These are phyloP conservation scores for Eucalyptus polyanthemos DNA, from an alignment of 345 rosid genomes.

Conservation along the genomic window DNA sequence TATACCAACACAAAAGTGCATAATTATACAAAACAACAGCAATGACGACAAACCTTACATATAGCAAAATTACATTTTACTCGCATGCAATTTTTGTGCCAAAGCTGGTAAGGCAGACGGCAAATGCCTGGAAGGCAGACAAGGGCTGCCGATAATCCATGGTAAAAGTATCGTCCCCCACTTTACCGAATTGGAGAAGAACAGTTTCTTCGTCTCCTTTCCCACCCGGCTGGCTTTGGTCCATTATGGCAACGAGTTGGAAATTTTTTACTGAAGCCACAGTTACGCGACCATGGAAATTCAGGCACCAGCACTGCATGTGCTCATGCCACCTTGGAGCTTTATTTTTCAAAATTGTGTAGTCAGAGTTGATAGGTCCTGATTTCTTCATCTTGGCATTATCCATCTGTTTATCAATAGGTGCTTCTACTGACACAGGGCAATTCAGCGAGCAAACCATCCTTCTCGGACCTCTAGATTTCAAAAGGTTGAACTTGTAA, in stretches of 20 bases:
- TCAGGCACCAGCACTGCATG: conserved; percentile 94
- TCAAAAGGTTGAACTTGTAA: conserved; percentile 87
- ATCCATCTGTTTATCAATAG: conserved; percentile 10
- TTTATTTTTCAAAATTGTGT: conserved; percentile 58
- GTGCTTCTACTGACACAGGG: conserved; percentile 25
- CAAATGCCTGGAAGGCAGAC: conserved; percentile 91
- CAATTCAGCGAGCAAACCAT: conserved; percentile 70
- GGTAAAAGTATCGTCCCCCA: conserved; percentile 75
- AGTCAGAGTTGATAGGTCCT: conserved; percentile 14
- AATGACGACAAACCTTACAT: background rate
- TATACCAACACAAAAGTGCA: background rate
- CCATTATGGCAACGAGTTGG: conserved; percentile 68
- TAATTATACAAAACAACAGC: background rate
- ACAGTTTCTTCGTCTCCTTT: conserved; percentile 88
- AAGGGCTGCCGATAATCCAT: conserved; percentile 92
- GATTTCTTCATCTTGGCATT: conserved; percentile 17
- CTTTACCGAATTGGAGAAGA: conserved; percentile 88
- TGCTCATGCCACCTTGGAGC: conserved; percentile 97
- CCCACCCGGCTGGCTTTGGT: conserved; percentile 73
- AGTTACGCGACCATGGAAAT: conserved; percentile 91
- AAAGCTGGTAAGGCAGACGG: conserved; percentile 89
- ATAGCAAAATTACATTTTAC: conserved; percentile 9
- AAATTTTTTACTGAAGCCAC: conserved; percentile 94
- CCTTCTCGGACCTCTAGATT: conserved; percentile 97
- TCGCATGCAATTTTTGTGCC: conserved; percentile 96